Base-by-base conservation (phyloP, 2,329 filamentous ascomycete genomes). In the Amesomyces nigricolor region DNA sequence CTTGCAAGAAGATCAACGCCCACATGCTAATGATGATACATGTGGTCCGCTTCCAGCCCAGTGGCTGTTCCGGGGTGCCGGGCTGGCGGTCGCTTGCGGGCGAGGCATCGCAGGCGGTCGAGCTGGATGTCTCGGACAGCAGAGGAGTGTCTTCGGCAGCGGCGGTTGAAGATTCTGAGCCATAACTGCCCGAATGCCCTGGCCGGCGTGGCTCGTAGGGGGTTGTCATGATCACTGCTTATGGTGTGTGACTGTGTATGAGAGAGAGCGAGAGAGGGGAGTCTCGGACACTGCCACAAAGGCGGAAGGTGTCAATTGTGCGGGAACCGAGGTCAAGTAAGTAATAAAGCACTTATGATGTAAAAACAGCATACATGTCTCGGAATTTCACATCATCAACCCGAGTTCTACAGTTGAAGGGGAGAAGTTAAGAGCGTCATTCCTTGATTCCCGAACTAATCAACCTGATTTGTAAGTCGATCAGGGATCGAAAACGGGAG, bases 1-100 rank as follows among this genome's bases (percentile, higher is more conserved):
- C 79, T 74, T 83, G 80, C 14, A 85, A 67, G 62, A 85, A 85
- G 29, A 85, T 80, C 47, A 85, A 70, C 2, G 77, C 65, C 65
- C 79, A 81, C 61, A 82, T 73, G 59, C 77, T 82, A 42, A 76
- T 58, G 13, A 77, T 71, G 52, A 86, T 78, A 43, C 76, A 72
- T 2, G 72, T 42, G 7, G 67, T 73, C 47, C 78, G 68, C 10
- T 64, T 57, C 11, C 63, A 53, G 9, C 67, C 60, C 38, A 72
- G 64, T 2, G 61, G 51, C 54, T 63, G 51, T 53, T 66, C 62
- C 16, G 53, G 42, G 11, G n/a, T 29, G 2, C 29, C 54, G 29
- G 56, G 39, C 17, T 26, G 43, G 50, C 47, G 45, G 2, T 35
- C 35, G 37, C 46, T 47, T 17, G 44, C 37, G n/a, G 50, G 54